These are phyloP conservation scores for Sanghuangporus weigelae DNA, from an alignment of 1,284 basidiomycete genomes.

Conservation along the genomic window DNA sequence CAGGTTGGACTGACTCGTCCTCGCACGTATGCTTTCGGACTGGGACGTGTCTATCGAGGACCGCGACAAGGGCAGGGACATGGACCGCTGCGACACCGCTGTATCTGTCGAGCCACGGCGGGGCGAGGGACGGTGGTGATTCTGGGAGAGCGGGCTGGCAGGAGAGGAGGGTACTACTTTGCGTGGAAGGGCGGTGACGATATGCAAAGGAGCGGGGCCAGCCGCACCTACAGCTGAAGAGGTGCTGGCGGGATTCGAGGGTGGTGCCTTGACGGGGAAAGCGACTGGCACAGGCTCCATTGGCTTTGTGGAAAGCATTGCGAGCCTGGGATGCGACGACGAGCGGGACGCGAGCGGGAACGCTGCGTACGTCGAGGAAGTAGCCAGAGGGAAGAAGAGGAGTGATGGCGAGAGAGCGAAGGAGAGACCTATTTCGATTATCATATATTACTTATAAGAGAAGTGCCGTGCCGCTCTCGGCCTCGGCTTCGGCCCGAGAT, in stretches of 20 bases:
- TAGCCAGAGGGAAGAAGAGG: slow-evolving; percentile 2
- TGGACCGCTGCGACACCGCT: not conserved
- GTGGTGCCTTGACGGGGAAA: slow-evolving; percentile 19
- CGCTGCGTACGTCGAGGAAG: not conserved
- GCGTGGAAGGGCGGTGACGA: slow-evolving; percentile 19
- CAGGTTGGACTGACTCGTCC: slow-evolving; percentile 7
- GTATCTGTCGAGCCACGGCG: not conserved
- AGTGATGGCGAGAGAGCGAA: slow-evolving; percentile 12
- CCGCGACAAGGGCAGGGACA: not conserved
- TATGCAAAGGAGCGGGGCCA: slow-evolving; percentile 13
- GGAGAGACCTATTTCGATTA: slow-evolving; percentile 18
- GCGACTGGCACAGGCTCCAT: slow-evolving; percentile 32
- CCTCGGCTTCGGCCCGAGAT: slow-evolving; percentile 1
- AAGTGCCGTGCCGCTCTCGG: not conserved
- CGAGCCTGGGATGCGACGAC: slow-evolving; percentile 3
- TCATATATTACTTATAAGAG: too few relatives aligned
- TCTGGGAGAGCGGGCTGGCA: not conserved
- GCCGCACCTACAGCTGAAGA: slow-evolving; percentile 21
- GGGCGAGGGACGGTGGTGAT: not conserved
- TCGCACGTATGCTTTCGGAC: not conserved
- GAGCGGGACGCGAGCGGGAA: not conserved
- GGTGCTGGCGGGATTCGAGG: not conserved
- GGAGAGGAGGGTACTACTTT: slow-evolving; percentile 9
- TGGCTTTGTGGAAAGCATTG: slow-evolving; percentile 42
- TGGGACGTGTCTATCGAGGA: slow-evolving; percentile 1